A percentile compares a stretch with the other conserved stretches of the same genome.
Conservation (phyloP, 441 rosid species). For the Erodium moschatum region DNA sequence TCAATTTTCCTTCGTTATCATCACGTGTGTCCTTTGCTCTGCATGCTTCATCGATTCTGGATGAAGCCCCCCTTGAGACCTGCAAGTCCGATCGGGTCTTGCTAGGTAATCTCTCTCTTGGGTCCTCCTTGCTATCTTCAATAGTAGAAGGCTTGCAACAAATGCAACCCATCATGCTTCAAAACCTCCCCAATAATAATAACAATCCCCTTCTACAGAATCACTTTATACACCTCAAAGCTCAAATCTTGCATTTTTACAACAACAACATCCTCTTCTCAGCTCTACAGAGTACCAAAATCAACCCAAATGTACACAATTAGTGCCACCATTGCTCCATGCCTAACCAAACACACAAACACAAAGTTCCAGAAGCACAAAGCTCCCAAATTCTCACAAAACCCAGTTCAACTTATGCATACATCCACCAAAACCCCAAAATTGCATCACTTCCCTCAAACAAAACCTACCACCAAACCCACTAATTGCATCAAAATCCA, state of each 20-base stretch:
- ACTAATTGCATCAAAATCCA: too few relatives aligned
- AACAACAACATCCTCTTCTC: constrained; percentile 2
- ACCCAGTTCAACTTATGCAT: neutral
- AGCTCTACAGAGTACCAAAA: neutral
- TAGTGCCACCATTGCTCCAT: neutral
- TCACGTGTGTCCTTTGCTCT: constrained; percentile 49
- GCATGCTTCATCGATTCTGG: constrained; percentile 64
- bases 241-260: constrained; percentile 17
- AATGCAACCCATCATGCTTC: constrained; percentile 64
- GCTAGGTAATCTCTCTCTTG: constrained; percentile 54
- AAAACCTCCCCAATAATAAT: constrained; percentile 17
- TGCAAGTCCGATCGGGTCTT: constrained; percentile 52
- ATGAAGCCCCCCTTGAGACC: constrained; percentile 52
- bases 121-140: constrained; percentile 79
- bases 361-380: neutral
- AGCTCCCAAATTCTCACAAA: neutral
- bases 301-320: neutral
- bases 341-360: neutral
- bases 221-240: constrained; percentile 28
- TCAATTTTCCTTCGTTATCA: constrained; percentile 43
- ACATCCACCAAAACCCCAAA: neutral
- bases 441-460: neutral
- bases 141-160: constrained; percentile 78
- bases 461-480: too few relatives aligned
- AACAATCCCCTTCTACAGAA: constrained; percentile 24